Evolutionary conservation across 352 stramenopile species (phyloP).

Genomic region (Pythium sukuiense): DNA sequence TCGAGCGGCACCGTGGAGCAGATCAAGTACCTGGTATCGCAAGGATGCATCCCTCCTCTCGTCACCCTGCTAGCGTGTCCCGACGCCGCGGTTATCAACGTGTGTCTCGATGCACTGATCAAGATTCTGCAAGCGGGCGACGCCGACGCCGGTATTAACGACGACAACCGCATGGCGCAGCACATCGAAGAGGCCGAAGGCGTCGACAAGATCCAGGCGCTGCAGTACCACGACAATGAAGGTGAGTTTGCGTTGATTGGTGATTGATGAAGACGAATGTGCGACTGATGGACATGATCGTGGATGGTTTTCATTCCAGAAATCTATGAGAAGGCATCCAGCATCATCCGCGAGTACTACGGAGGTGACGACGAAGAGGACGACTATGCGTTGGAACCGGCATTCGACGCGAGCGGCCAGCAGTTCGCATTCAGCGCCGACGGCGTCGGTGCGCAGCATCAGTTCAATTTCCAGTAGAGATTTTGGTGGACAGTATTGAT

Average conservation of each 20-base stretch:
- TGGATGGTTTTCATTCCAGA: slow-evolving; percentile 32
- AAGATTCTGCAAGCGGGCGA: slow-evolving; percentile 92
- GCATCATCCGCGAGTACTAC: slow-evolving; percentile 98
- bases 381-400: slow-evolving; percentile 61
- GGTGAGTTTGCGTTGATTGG: slow-evolving; percentile 59
- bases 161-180: slow-evolving; percentile 95
- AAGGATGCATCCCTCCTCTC: slow-evolving; percentile 97
- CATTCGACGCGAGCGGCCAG: slow-evolving; percentile 44
- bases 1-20: slow-evolving; percentile 85
- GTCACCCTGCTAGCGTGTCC: slow-evolving; percentile 92
- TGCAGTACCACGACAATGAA: slow-evolving; percentile 97
- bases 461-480: slow-evolving; percentile 31
- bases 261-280: background rate
- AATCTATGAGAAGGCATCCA: slow-evolving; percentile 93
- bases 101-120: slow-evolving; percentile 97
- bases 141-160: slow-evolving; percentile 73
- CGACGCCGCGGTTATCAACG: slow-evolving; percentile 96
- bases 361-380: slow-evolving; percentile 97
- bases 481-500: slow-evolving; percentile 1
- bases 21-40: slow-evolving; percentile 96
- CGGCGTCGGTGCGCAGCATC: slow-evolving; percentile 14
- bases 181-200: slow-evolving; percentile 96
- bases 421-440: slow-evolving; percentile 73
- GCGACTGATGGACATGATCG: background rate
- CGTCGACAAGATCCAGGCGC: slow-evolving; percentile 96